A percentile compares a stretch with the other conserved stretches of the same genome.
These are phyloP conservation scores for Globisporangium alternatum DNA, from an alignment of 352 stramenopile species.

Conservation along the genomic window DNA sequence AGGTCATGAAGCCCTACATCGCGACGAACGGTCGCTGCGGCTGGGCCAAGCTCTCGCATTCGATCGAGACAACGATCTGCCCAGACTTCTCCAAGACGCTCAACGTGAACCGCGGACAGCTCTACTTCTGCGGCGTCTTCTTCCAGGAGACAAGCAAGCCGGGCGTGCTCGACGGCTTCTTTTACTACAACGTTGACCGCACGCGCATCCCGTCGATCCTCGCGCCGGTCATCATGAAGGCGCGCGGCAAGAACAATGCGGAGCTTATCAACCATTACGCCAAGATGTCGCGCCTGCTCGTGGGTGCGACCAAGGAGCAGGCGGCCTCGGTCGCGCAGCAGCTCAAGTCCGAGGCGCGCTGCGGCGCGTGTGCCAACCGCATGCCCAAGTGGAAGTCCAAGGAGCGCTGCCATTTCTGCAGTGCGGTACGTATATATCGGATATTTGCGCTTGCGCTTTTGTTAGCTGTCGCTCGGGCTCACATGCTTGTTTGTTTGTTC, in stretches of 20 bases:
- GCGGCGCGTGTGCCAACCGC: conserved; percentile 54
- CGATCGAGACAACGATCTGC: conserved; percentile 60
- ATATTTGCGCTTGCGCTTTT: neutral
- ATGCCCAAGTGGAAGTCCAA: conserved; percentile 59
- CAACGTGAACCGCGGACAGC: conserved; percentile 44
- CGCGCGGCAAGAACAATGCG: conserved; percentile 52
- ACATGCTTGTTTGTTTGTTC: conserved; percentile 10
- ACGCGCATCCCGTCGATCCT: conserved; percentile 42
- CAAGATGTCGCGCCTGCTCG: conserved; percentile 46
- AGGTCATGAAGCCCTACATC: conserved; percentile 66
- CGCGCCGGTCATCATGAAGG: conserved; percentile 49
- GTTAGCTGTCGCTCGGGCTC: neutral
- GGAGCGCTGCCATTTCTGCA: conserved; percentile 56
- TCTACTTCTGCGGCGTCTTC: conserved; percentile 66
- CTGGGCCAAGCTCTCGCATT: conserved; percentile 71
- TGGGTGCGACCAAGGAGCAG: conserved; percentile 27
- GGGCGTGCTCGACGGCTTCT: conserved; percentile 48
- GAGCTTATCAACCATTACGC: conserved; percentile 72
- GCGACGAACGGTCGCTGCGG: conserved; percentile 51
- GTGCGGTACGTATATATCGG: conserved; percentile 41
- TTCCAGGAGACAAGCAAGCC: conserved; percentile 58
- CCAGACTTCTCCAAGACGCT: conserved; percentile 40
- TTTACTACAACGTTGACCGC: conserved; percentile 60
- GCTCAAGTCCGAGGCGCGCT: conserved; percentile 55
- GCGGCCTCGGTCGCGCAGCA: conserved; percentile 39